Conservation (phyloP, 2,329 filamentous ascomycete species). For the Phyllosticta citribraziliensis region DNA sequence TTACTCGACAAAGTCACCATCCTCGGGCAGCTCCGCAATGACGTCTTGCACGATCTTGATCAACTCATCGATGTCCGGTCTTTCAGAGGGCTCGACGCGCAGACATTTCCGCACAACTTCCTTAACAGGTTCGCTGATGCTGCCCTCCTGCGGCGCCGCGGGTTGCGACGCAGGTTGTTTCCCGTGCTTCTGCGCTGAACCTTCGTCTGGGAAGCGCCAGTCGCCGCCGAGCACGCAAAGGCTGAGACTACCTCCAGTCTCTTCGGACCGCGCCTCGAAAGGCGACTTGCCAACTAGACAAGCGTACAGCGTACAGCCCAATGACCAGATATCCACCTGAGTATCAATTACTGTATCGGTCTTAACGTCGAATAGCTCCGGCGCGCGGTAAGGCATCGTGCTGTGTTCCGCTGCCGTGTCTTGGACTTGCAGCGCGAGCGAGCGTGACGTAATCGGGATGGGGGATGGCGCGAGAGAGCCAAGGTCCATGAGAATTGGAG, state of each 20-base stretch:
- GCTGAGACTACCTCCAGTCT: conserved; percentile 86
- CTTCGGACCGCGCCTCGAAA: conserved; percentile 90
- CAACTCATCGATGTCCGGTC: conserved; percentile 78
- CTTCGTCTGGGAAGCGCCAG: conserved; percentile 93
- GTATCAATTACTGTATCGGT: conserved; percentile 86
- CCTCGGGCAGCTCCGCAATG: conserved; percentile 56
- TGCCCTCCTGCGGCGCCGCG: conserved; percentile 34
- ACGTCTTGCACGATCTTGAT: conserved; percentile 69
- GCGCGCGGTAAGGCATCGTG: conserved; percentile 97
- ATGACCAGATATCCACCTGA: conserved; percentile 95
- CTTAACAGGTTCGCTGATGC: conserved; percentile 72
- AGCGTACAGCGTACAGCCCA: conserved; percentile 95
- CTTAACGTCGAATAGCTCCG: conserved; percentile 96
- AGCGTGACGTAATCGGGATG: conserved; percentile 79
- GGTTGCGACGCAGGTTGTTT: conserved; percentile 32
- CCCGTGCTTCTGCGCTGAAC: conserved; percentile 38
- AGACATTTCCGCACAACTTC: conserved; percentile 82
- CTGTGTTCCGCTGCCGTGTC: conserved; percentile 92
- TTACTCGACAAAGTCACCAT: conserved; percentile 28
- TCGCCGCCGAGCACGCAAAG: conserved; percentile 89
- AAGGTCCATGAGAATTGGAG: conserved; percentile 93
- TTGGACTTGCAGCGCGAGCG: conserved; percentile 82
- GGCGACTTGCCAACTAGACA: conserved; percentile 94
- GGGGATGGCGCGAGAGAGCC: conserved; percentile 84
- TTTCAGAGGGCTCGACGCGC: conserved; percentile 73